A percentile compares a stretch with the other conserved stretches of the same genome.
Evolutionary conservation across 129 eudicot species (phyloP).

Genomic region (Glebionis coronaria): DNA sequence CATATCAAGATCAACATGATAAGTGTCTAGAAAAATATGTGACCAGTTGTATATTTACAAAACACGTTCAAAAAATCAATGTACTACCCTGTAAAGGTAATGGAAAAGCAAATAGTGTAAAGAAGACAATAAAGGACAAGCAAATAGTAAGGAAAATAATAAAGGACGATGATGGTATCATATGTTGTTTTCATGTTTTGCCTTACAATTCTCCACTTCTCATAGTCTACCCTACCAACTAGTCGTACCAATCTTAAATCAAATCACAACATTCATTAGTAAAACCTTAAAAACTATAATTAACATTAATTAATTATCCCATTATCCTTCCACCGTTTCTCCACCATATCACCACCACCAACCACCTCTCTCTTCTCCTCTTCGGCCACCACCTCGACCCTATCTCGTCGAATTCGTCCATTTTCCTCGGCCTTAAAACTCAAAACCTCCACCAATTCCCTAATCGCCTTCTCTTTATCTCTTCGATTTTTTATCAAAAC

Average conservation of each 20-base stretch:
- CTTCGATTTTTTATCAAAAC: constrained; percentile 72
- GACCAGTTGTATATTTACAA: too few relatives aligned
- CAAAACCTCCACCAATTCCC: constrained; percentile 56
- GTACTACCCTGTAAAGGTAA: not conserved
- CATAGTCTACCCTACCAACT: constrained; percentile 33
- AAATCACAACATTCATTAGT: not conserved
- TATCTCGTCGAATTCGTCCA: not conserved
- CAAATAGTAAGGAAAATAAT: not conserved
- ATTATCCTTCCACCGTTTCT: constrained; percentile 16
- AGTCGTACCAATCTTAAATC: constrained; percentile 6
- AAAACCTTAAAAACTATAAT: not conserved
- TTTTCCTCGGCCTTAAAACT: constrained; percentile 49
- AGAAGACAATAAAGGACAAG: too few relatives aligned
- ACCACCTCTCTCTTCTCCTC: constrained; percentile 70
- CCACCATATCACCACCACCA: constrained; percentile 19
- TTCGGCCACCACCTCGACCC: constrained; percentile 31
- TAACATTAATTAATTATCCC: constrained; percentile 17
- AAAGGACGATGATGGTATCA: constrained; percentile 18
- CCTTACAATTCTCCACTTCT: constrained; percentile 53
- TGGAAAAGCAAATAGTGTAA: not conserved
- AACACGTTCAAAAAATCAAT: too few relatives aligned
- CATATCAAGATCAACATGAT: too few relatives aligned
- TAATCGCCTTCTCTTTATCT: constrained; percentile 56
- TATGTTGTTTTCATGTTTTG: constrained; percentile 28
- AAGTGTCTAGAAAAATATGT: too few relatives aligned